Evolutionary conservation across 2,329 filamentous ascomycete genomes (phyloP), one percentile per base, ranked within the genome.

Genomic region (Phaeoacremonium minimum): DNA sequence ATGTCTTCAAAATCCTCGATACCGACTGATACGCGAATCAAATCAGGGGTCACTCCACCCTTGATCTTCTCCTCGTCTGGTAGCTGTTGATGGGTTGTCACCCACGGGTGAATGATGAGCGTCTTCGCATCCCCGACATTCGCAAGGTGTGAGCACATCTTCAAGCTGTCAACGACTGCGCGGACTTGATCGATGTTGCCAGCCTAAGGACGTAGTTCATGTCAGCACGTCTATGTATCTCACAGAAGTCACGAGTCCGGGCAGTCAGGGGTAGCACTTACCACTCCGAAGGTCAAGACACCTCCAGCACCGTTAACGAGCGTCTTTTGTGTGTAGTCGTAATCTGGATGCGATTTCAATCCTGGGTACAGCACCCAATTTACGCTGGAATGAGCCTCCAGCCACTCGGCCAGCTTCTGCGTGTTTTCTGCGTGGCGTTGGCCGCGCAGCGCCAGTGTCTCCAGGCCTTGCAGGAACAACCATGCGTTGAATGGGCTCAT

Each of bases 121-220:
- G 82, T 85, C 64, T 86, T 87, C 19, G 79, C 78, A 49, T 86
- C 83, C 37, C 83, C 83, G 20, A 86, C 81, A 51, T 87, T 87
- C 31, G 83, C 83, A 41, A 87, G 64, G 52, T 86, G 85, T 14
- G 80, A 85, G 44, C 84, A 80, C 50, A 87, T 61, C 67, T 85
- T 84, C 57, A 87, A 80, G 48, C 73, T 74, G 54, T 87, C 83
- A 15, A 87, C 83, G n/a, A 87, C 75, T 7, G 55, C 51, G 15
- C 53, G 47, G 22, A 59, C 53, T 37, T 59, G 46, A 35, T 59
- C 54, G 29, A 58, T 54, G 41, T 54, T 51, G 22, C 56, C 56
- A 12, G 53, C 55, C 22, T 26, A 26, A n/a, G 9, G n/a, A 26
- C 22, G n/a, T 9, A n/a, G n/a, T n/a, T n/a, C n/a, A n/a, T 26